These are phyloP conservation scores for Mucor circinelloides DNA, from an alignment of 371 early-diverging fungal species.

Conservation along the genomic window DNA sequence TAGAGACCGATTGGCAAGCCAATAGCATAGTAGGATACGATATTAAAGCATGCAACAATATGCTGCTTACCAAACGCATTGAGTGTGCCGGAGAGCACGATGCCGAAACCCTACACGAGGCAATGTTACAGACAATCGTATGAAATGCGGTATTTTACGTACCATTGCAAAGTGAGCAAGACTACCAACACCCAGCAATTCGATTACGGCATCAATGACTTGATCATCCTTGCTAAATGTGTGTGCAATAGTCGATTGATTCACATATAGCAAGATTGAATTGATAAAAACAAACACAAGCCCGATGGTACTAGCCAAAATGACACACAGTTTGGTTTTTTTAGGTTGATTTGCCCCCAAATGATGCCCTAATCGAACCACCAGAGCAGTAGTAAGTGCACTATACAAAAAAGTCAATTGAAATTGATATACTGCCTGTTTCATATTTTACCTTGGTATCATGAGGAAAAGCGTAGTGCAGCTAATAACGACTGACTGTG, in stretches of 20 bases:
- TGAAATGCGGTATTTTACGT: not conserved
- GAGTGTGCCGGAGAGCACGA: conserved; percentile 34
- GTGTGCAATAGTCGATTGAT: conserved; percentile 29
- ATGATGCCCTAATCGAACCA: conserved; percentile 46
- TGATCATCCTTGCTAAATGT: conserved; percentile 51
- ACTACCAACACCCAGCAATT: conserved; percentile 75
- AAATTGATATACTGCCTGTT: not conserved
- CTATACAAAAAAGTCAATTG: conserved; percentile 14
- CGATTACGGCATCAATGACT: conserved; percentile 48
- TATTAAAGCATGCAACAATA: conserved; percentile 39
- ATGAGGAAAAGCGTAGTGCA: conserved; percentile 37
- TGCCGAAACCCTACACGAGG: conserved; percentile 33
- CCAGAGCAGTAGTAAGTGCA: conserved; percentile 32
- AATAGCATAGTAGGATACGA: conserved; percentile 34
- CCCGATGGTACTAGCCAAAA: conserved; percentile 20
- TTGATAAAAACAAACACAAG: conserved; percentile 20
- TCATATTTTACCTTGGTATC: conserved; percentile 37
- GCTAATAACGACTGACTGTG: conserved; percentile 41
- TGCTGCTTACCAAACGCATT: conserved; percentile 45
- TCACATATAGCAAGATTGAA: conserved; percentile 24
- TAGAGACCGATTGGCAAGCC: conserved; percentile 46
- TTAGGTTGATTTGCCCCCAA: conserved; percentile 36
- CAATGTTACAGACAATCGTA: not conserved
- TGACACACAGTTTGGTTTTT: conserved; percentile 27
- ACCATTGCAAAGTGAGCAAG: conserved; percentile 68